phyloP scores from a whole-genome alignment of 2,329 filamentous ascomycete genomes.

The Colletotrichum sp. region DNA sequence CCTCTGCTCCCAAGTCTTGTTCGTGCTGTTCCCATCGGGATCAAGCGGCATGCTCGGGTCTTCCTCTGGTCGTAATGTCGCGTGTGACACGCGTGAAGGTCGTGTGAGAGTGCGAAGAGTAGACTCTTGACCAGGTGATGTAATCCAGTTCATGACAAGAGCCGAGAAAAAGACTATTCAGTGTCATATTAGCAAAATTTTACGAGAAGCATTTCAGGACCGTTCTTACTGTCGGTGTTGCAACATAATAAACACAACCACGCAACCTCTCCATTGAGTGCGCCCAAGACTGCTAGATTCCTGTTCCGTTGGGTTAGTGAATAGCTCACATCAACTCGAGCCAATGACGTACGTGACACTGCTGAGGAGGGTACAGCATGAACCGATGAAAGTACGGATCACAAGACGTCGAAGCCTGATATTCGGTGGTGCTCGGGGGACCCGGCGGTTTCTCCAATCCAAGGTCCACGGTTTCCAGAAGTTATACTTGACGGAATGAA shows the following conservation, averaged over 20 bases:
- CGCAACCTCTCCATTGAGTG: constrained; percentile 5
- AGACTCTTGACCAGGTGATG: constrained; percentile 2
- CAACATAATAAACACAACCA: constrained; percentile 15
- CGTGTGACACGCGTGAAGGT: background rate
- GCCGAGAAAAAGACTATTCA: constrained; percentile 5
- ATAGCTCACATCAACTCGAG: fast-evolving
- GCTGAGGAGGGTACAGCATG: constrained; percentile 2
- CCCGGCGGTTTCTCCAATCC: constrained; percentile 4
- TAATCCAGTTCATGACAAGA: constrained; percentile 15
- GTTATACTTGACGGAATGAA: constrained; percentile 13
- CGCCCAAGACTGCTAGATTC: background rate
- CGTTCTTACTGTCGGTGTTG: constrained; percentile 1
- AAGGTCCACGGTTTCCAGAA: constrained; percentile 19
- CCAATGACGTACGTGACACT: background rate
- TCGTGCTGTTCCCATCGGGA: background rate
- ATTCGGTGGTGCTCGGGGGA: constrained; percentile 3
- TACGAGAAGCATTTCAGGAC: no score
- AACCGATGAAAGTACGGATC: constrained; percentile 11
- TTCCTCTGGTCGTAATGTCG: background rate
- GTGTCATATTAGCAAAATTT: background rate
- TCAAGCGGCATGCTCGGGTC: constrained; percentile 1
- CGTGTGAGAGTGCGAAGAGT: constrained; percentile 2
- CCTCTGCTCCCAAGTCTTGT: constrained; percentile 1
- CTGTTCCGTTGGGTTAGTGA: background rate
- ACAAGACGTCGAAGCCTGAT: constrained; percentile 3